Percentiles rank a stretch among this genome's conserved stretches.
These are phyloP conservation scores for Wickerhamiella sergipiensis DNA, from an alignment of 805 yeast genomes.

Conservation along the genomic window DNA sequence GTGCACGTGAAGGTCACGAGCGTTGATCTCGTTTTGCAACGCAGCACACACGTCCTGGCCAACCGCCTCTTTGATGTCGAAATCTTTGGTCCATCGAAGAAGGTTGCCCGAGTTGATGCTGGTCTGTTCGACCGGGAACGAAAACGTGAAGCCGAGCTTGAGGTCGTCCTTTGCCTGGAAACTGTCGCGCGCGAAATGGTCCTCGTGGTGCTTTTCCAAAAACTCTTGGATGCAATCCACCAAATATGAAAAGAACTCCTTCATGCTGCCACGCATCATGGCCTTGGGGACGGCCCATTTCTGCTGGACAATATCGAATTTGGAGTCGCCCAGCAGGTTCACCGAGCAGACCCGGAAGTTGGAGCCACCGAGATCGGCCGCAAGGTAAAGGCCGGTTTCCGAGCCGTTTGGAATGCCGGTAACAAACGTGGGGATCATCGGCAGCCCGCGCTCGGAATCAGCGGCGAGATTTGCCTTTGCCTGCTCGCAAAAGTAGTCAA, in stretches of 20 bases:
- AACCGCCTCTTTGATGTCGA: conserved; percentile 70
- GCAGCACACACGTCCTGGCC: conserved; percentile 68
- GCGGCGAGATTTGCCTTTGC: conserved; percentile 22
- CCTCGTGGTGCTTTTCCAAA: conserved; percentile 51
- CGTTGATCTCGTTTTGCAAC: conserved; percentile 57
- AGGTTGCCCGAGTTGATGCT: conserved; percentile 67
- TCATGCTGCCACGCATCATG: conserved; percentile 49
- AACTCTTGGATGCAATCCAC: conserved; percentile 60
- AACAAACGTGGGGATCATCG: conserved; percentile 87
- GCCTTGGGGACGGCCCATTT: conserved; percentile 71
- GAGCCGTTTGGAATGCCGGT: conserved; percentile 74
- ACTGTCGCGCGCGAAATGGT: conserved; percentile 23
- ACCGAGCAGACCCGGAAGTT: conserved; percentile 92
- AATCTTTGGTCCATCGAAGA: conserved; percentile 95
- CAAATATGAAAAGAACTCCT: conserved; percentile 57
- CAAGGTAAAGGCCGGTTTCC: conserved; percentile 70
- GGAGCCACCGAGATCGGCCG: conserved; percentile 94
- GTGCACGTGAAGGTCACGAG: conserved; percentile 37
- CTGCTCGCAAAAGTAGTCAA: conserved; percentile 15
- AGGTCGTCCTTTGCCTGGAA: conserved; percentile 25
- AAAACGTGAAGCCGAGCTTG: conserved; percentile 84
- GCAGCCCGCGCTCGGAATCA: conserved; percentile 21
- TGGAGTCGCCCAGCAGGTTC: conserved; percentile 42
- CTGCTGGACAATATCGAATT: conserved; percentile 62
- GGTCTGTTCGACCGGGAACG: conserved; percentile 84